Percentiles rank a stretch among this genome's conserved stretches.
Evolutionary conservation across 768 basidiomycete genomes (phyloP).

Genomic region (Tricholoma matsutake): DNA sequence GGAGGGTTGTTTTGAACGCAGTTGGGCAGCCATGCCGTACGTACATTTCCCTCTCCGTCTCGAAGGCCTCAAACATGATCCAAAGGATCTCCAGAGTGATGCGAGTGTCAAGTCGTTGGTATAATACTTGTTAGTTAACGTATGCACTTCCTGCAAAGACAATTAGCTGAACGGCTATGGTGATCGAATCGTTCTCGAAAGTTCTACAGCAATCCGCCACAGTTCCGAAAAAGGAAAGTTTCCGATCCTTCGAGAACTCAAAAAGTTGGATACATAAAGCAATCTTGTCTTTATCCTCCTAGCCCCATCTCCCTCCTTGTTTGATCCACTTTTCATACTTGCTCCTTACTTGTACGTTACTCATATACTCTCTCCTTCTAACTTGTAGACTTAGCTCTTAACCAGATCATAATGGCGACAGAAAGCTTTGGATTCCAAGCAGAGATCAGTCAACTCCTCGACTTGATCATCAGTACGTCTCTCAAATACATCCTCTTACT

Average conservation of each 20-base stretch:
- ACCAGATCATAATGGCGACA: constrained; percentile 53
- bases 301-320: neutral
- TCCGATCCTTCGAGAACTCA: constrained; percentile 49
- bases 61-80: too few species aligned
- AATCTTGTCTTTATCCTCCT: constrained; percentile 13
- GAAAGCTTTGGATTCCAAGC: constrained; percentile 97
- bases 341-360: constrained; percentile 15
- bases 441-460: constrained; percentile 97
- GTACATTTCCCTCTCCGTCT: too few species aligned
- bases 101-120: too few species aligned
- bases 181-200: constrained; percentile 37
- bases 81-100: too few species aligned
- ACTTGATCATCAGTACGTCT: constrained; percentile 93
- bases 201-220: constrained; percentile 32
- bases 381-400: neutral
- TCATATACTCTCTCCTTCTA: neutral
- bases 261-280: constrained; percentile 39
- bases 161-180: too few species aligned
- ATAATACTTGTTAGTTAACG: too few species aligned
- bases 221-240: constrained; percentile 41
- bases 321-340: constrained; percentile 17
- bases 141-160: too few species aligned
- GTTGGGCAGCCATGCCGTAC: too few species aligned
- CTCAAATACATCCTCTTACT: neutral
- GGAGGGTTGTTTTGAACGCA: too few species aligned